These are phyloP conservation scores for Forsythia suspensa DNA, from an alignment of 257 asterid species.

Conservation along the genomic window DNA sequence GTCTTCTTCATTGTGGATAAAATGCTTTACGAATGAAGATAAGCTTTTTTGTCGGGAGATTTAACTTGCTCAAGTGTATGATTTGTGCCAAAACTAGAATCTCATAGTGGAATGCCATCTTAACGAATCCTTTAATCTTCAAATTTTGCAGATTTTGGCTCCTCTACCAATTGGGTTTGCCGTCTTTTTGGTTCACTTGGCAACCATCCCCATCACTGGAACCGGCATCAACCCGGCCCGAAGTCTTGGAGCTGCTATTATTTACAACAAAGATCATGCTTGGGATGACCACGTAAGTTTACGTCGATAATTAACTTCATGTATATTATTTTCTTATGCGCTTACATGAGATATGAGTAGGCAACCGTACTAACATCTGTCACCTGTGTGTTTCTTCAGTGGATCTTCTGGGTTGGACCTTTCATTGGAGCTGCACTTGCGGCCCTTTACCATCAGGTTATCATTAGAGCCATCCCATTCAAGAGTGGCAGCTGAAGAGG, in stretches of 20 bases:
- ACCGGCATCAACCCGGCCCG: conserved; percentile 85
- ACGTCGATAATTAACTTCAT: neutral
- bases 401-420: conserved; percentile 88
- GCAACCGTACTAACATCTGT: neutral
- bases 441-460: conserved; percentile 67
- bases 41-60: no score
- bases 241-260: conserved; percentile 74
- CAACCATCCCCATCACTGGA: conserved; percentile 79
- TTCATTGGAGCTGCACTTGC: conserved; percentile 81
- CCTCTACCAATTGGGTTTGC: conserved; percentile 85
- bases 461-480: conserved; percentile 81
- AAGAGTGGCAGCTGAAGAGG: conserved; percentile 44
- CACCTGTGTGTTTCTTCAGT: conserved; percentile 30
- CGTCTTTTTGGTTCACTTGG: conserved; percentile 79
- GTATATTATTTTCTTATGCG: neutral
- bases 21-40: no score
- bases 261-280: conserved; percentile 62
- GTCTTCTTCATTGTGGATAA: no score
- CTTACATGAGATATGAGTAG: neutral
- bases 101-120: neutral
- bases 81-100: no score
- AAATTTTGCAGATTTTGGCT: conserved; percentile 56
- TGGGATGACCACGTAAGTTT: conserved; percentile 77
- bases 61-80: no score
- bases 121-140: neutral